These are phyloP conservation scores for Punctularia strigosozonata DNA, from an alignment of 768 basidiomycete genomes.

Conservation along the genomic window DNA sequence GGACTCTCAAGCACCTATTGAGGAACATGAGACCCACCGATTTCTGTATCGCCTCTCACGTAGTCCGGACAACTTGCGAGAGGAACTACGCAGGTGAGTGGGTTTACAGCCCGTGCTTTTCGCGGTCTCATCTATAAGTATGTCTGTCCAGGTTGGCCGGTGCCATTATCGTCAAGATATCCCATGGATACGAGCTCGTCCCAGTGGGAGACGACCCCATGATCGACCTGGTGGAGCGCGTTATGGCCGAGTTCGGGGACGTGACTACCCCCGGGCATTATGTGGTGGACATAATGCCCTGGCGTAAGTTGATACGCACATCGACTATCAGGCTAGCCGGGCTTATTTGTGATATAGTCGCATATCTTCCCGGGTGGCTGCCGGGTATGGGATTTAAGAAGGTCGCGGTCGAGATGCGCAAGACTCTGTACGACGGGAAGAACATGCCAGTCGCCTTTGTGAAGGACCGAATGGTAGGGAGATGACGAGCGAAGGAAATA, in stretches of 20 bases:
- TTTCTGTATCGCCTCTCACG: too few relatives aligned
- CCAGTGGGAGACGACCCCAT: not conserved
- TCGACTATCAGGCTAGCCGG: too few relatives aligned
- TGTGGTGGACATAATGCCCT: constrained; percentile 1
- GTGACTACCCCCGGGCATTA: not conserved
- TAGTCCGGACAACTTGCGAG: too few relatives aligned
- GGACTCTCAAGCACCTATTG: too few relatives aligned
- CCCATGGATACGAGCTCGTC: constrained; percentile 3
- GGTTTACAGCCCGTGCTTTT: too few relatives aligned
- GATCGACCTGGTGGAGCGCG: not conserved
- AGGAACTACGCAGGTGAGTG: too few relatives aligned
- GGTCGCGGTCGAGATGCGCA: not conserved
- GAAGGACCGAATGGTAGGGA: not conserved
- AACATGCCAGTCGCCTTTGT: not conserved
- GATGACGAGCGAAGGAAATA: not conserved
- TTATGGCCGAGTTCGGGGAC: not conserved
- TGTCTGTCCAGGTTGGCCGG: too few relatives aligned
- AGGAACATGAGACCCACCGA: too few relatives aligned
- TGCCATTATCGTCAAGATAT: constrained; percentile 2
- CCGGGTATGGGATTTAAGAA: constrained; percentile 1
- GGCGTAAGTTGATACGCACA: constrained; percentile 2
- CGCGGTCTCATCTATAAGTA: too few relatives aligned
- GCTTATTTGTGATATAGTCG: too few relatives aligned
- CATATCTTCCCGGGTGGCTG: not conserved
- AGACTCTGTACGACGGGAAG: not conserved